Base-by-base conservation (phyloP, 1,284 basidiomycete genomes). In the Cystobasidiaceae sp. region DNA sequence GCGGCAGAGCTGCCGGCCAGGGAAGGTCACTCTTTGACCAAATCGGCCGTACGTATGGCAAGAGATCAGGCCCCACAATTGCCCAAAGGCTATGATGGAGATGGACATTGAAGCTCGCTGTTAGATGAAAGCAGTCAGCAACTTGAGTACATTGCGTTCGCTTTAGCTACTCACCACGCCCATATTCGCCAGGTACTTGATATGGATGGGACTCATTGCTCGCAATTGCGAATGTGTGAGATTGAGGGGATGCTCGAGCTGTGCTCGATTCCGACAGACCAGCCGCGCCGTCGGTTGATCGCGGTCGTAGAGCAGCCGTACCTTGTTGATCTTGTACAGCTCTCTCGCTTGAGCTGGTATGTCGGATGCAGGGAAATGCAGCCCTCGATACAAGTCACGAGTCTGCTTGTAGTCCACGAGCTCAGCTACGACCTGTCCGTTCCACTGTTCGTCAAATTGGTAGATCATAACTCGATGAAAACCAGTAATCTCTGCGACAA, bases 391-490 rank as follows among this genome's bases (percentile, higher is more conserved):
- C 41, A 93, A 77, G 74, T 92, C 89, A 70, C 85, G 85, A 6
- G 88, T 88, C 74, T 85, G 82, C 62, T 81, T 83, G 88, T 87
- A 90, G 74, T 93, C 89, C 21, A 91, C 85, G 13, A 92, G 79
- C 77, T 93, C 90, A 11, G 88, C 84, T 0, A 91, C 87, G 46
- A 90, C 88, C 74, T 89, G 84, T 15, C 82, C 81, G 68, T 83
- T 82, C 76, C 76, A 81, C 8, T 71, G 66, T 43, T 78, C 75
- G 71, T 80, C 79, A 60, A 81, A 81, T 72, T 74, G 52, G 74
- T 93, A 93, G n/a, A 91, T 81, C 76, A 93, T 79, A n/a, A 91
- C 88, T 9, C 90, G 83, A 74, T 90, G 88, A 74, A 90, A 90
- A 74, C 87, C 86, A 6, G 87, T 87, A 66, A 93, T 74, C 73